Evolutionary conservation across 805 yeast species (phyloP), one percentile per base, ranked within the genome.

Genomic region (Pichia pseudocactophila): DNA sequence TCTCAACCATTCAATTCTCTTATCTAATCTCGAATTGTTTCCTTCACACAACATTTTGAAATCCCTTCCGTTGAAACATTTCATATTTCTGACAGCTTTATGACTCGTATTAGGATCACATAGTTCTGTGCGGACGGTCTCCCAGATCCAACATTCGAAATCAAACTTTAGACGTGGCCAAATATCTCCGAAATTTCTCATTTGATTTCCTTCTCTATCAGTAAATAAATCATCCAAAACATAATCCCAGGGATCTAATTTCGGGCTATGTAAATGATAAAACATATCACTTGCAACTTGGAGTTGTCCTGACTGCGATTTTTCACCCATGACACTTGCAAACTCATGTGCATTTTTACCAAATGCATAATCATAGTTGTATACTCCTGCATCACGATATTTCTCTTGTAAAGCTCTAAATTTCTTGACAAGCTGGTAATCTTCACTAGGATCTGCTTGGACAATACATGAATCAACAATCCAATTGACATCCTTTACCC

Each of bases 251-350:
- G 78, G 78, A 49, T 72, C 66, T 36, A 73, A 58, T 51, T 73
- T 73, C 7, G 78, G 78, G 51, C 59, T 66, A 51, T 73, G 73
- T 20, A 74, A 65, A 50, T 73, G 78, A 33, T 72, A 50, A 41
- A 60, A 58, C 48, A 57, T 47, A 39, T 57, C 57, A 11, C 46
- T 43, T 11, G 56, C 34, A 33, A 20, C 11, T 41, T 42, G 4
- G 41, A 46, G 31, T 37, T 30, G 6, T 41, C 44, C 8, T n/a
- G n/a, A n/a, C n/a, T n/a, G n/a, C n/a, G n/a, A n/a, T n/a, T 40
- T 37, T 10, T 38, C 47, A 20, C 51, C 45, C 40, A 46, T 40
- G 6, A 40, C 30, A 17, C 44, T 25, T 3, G 42, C 34, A 43
- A 41, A 48, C 1, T 35, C 22, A 39, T 46, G 40, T 7, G 48